Percentiles rank a stretch among this genome's conserved stretches.
These are phyloP conservation scores for Penicillium silybi DNA, from an alignment of 495 filamentous ascomycete genomes.

Conservation along the genomic window DNA sequence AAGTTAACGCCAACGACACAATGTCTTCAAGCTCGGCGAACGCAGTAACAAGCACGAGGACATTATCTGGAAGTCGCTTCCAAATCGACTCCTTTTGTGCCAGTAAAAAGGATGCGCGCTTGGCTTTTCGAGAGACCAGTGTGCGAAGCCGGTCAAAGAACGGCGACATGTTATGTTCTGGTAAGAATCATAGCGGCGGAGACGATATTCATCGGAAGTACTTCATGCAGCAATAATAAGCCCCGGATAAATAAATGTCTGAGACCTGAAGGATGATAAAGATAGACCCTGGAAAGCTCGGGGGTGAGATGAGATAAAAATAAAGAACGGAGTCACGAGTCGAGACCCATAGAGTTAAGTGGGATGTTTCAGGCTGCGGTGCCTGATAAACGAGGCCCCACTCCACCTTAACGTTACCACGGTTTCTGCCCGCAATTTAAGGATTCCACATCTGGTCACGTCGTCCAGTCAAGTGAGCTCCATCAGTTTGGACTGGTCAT, in stretches of 20 bases:
- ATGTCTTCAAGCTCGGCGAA: constrained; percentile 23
- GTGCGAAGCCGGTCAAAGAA: constrained; percentile 15
- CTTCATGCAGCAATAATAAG: neutral
- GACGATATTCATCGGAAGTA: neutral
- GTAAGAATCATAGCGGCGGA: constrained; percentile 5
- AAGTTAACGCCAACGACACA: constrained; percentile 17
- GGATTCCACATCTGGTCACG: neutral
- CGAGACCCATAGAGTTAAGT: neutral
- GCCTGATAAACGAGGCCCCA: neutral
- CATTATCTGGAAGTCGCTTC: constrained; percentile 21
- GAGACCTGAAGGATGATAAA: neutral
- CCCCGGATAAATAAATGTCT: neutral
- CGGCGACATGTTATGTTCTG: constrained; percentile 8
- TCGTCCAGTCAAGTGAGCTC: neutral
- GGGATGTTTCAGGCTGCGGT: neutral
- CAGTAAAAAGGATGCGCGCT: neutral
- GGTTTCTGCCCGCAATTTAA: neutral
- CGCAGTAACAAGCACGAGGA: constrained; percentile 18
- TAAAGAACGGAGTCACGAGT: neutral
- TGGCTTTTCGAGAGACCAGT: constrained; percentile 12
- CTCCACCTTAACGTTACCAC: neutral
- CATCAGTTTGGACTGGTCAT: neutral
- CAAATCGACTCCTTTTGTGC: constrained; percentile 10
- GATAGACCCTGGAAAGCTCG: neutral
- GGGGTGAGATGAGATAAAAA: neutral